Base-by-base conservation (phyloP, 2,329 filamentous ascomycete species). In the Cercospora canescens region DNA sequence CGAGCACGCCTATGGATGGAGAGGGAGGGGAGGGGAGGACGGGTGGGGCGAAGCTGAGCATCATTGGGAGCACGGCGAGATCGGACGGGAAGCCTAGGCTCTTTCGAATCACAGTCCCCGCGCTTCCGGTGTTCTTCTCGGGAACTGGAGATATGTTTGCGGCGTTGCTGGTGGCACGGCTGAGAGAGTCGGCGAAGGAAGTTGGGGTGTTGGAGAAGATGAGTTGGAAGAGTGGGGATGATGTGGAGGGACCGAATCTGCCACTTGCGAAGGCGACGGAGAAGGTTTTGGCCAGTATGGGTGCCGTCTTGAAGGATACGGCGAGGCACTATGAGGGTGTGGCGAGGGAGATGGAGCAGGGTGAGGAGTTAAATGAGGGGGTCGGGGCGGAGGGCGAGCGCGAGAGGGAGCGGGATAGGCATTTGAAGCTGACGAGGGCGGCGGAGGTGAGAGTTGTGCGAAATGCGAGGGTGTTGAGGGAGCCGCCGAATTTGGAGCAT, bases 121-220 rank as follows among this genome's bases (percentile, higher is more conserved):
- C 90, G 30, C 89, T 97, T 66, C 91, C 97, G 76, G 92, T 93
- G 80, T 97, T 95, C 84, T 99, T 98, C 80, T 93, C 91, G 73
- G 95, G 95, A 45, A 98, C 96, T 0, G 95, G 95, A 55, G 95
- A 99, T 81, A 97, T 99, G 94, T 98, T 99, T 76, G 94, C 93
- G 32, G 94, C 94, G 7, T 85, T 99, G 54, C 93, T 93, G 76
- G 88, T 97, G 1, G 92, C 92, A 45, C 89, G 94, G 32, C 88
- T 99, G 75, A 89, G 94, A 65, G 92, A 98, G 82, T 93, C 92
- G 28, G 90, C 92, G 1, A 79, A 82, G 60, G 80, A 79, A 3
- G 81, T 81, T 0, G 76, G 76, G 69, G 80, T 96, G 4, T 79
- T 83, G 16, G 76, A 81, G 7, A 86, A 79, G 2, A 79, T 81